These are phyloP conservation scores for Meira miltonrushii DNA, from an alignment of 1,284 basidiomycete species.

Conservation along the genomic window DNA sequence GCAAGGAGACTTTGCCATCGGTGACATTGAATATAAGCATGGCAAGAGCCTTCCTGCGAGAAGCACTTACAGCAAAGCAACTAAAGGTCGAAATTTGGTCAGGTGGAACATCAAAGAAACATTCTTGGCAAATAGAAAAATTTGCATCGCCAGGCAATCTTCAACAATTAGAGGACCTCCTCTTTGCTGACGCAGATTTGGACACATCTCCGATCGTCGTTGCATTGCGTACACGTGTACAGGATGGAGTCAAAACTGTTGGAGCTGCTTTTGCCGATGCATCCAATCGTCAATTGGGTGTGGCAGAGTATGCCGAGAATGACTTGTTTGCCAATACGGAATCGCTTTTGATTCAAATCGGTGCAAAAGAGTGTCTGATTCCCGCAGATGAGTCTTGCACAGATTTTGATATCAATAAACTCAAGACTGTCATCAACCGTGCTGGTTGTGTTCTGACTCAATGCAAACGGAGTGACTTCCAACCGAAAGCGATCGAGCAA, in stretches of 20 bases:
- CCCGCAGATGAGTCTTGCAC: slow-evolving; percentile 58
- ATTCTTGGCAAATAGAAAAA: slow-evolving; percentile 64
- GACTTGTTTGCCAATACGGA: slow-evolving; percentile 94
- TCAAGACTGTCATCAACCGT: slow-evolving; percentile 63
- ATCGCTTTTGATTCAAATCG: slow-evolving; percentile 92
- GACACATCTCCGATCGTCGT: slow-evolving; percentile 82
- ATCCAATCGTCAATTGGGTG: slow-evolving; percentile 57
- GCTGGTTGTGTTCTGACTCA: slow-evolving; percentile 88
- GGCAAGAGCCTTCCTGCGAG: slow-evolving; percentile 80
- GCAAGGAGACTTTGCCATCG: slow-evolving; percentile 30
- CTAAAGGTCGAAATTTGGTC: slow-evolving; percentile 79
- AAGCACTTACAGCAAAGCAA: slow-evolving; percentile 83
- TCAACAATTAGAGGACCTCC: slow-evolving; percentile 83
- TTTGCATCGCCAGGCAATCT: slow-evolving; percentile 89
- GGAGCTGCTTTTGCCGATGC: slow-evolving; percentile 61
- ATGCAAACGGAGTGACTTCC: slow-evolving; percentile 83
- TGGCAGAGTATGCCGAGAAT: slow-evolving; percentile 89
- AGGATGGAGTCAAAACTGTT: slow-evolving; percentile 56
- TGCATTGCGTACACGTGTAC: slow-evolving; percentile 73
- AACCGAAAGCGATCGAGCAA: slow-evolving; percentile 71
- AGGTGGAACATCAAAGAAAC: slow-evolving; percentile 65
- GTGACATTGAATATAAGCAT: slow-evolving; percentile 74
- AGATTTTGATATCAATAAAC: slow-evolving; percentile 68
- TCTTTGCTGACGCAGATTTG: slow-evolving; percentile 80
- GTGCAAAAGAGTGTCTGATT: slow-evolving; percentile 81